Evolutionary conservation across 2,329 filamentous ascomycete genomes (phyloP).

Genomic region (Phaeophleospora eucalypticola): DNA sequence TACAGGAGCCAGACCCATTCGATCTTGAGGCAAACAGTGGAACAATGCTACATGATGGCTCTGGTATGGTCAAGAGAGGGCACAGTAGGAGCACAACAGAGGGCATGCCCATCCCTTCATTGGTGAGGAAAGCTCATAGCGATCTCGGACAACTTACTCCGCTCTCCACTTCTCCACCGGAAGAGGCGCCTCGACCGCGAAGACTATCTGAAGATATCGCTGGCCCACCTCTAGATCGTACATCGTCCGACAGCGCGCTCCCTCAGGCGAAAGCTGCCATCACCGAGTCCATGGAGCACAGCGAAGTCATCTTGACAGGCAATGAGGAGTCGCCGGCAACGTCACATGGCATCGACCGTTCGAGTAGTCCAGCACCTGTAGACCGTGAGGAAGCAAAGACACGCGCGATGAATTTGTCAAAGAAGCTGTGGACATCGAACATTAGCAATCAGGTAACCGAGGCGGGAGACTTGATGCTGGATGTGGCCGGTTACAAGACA

Average conservation of each 20-base stretch:
- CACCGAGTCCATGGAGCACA: slow-evolving; percentile 30
- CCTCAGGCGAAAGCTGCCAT: slow-evolving; percentile 41
- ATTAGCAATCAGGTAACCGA: slow-evolving; percentile 92
- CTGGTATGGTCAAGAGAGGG: slow-evolving; percentile 6
- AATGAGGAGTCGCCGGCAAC: slow-evolving; percentile 18
- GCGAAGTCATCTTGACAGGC: slow-evolving; percentile 20
- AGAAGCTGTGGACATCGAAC: slow-evolving; percentile 82
- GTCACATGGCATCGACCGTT: slow-evolving; percentile 40
- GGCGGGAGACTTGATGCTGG: slow-evolving; percentile 89
- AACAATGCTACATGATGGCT: neutral
- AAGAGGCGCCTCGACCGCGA: slow-evolving; percentile 14
- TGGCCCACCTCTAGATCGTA: slow-evolving; percentile 39
- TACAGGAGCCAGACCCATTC: slow-evolving; percentile 68
- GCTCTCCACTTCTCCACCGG: slow-evolving; percentile 16
- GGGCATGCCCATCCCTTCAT: slow-evolving; percentile 20
- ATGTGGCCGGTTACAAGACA: slow-evolving; percentile 96
- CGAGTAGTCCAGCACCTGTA: slow-evolving; percentile 72
- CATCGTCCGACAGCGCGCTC: slow-evolving; percentile 53
- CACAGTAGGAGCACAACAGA: slow-evolving; percentile 28
- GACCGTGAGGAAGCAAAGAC: slow-evolving; percentile 72
- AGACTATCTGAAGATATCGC: slow-evolving; percentile 21
- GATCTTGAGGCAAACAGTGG: slow-evolving; percentile 37
- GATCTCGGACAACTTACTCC: slow-evolving; percentile 41
- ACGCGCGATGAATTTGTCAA: slow-evolving; percentile 77
- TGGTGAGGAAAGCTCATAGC: slow-evolving; percentile 39